Evolutionary conservation across 495 filamentous ascomycete species (phyloP), one percentile per base, ranked within the genome.

Genomic region (Recurvomyces mirabilis): DNA sequence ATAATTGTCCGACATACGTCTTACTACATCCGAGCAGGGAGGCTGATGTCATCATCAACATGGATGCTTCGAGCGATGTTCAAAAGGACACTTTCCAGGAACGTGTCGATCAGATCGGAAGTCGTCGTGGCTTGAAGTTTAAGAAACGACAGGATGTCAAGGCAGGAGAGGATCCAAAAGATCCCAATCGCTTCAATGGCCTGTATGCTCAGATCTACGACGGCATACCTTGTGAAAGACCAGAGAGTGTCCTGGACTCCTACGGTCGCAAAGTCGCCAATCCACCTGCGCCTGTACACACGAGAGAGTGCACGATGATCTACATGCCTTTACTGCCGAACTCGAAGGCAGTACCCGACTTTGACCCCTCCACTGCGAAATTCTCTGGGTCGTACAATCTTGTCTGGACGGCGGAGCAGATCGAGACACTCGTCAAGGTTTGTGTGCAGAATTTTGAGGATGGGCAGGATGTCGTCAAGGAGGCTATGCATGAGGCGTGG

Each of bases 151-250:
- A 54, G 15, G 47, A 51, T 21, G 17, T 49, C 32, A 58, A 58
- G 30, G 31, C 55, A 4, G 45, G 43, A 4, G 21, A 33, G n/a
- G 49, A 60, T 22, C 41, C 32, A 6, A 47, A 35, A 22, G 48
- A 60, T 32, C 52, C 57, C 0, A 40, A 56, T 35, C 52, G 55
- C 24, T 60, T 55, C 46, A 29, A 49, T 5, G 55, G 49, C 6
- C 44, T 58, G 4, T 60, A 60, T 31, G 57, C 52, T 4, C 57
- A 60, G 40, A 44, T 60, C 45, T 60, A 55, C 46, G 57, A 60
- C 42, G 55, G 57, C 24, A 21, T 31, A 13, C 38, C 47, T 6
- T 17, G 19, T 17, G 36, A 41, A 14, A 41, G 55, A 4, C 55
- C 57, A 11, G 39, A 32, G 11, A 60, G 44, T 10, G 57, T 60